Evolutionary conservation across 1,284 basidiomycete genomes (phyloP).

Genomic region (Mycosarcoma mackinlayi): DNA sequence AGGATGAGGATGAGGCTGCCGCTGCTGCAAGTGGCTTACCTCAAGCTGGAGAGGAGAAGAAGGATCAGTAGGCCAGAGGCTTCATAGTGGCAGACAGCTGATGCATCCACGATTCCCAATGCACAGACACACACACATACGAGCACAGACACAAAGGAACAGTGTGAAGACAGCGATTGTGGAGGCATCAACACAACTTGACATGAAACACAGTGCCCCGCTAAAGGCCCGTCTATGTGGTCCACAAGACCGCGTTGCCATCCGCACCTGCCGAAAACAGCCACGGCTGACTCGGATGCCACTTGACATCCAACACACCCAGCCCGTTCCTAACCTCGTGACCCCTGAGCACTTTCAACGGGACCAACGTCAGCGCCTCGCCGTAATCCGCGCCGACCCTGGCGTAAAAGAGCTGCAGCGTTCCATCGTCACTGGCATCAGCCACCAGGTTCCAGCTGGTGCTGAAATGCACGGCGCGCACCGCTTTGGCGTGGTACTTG

Average conservation of each 20-base stretch:
- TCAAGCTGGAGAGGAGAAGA: conserved; percentile 12
- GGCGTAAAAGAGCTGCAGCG: conserved; percentile 95
- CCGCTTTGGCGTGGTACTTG: conserved; percentile 92
- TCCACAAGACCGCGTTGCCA: conserved; percentile 87
- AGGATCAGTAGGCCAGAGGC: conserved; percentile 14
- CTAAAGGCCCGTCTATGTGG: conserved; percentile 23
- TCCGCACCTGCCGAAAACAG: conserved; percentile 92
- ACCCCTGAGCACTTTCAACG: conserved; percentile 92
- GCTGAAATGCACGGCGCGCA: conserved; percentile 91
- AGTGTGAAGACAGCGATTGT: neutral
- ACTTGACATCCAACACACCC: conserved; percentile 89
- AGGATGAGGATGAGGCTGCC: conserved; percentile 12
- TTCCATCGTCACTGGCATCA: conserved; percentile 94
- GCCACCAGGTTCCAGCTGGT: conserved; percentile 86
- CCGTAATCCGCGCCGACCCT: conserved; percentile 83
- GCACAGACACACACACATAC: too few relatives aligned
- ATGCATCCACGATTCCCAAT: too few relatives aligned
- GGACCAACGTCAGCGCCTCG: conserved; percentile 95
- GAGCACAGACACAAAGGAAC: neutral
- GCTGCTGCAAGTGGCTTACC: conserved; percentile 30
- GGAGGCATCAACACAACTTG: neutral
- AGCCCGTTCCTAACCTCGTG: conserved; percentile 85
- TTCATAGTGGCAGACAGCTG: too few relatives aligned
- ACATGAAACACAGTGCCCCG: neutral
- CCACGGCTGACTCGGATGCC: conserved; percentile 93